Base-by-base conservation (phyloP, 768 basidiomycete species). In the Suillus tomentosus region DNA sequence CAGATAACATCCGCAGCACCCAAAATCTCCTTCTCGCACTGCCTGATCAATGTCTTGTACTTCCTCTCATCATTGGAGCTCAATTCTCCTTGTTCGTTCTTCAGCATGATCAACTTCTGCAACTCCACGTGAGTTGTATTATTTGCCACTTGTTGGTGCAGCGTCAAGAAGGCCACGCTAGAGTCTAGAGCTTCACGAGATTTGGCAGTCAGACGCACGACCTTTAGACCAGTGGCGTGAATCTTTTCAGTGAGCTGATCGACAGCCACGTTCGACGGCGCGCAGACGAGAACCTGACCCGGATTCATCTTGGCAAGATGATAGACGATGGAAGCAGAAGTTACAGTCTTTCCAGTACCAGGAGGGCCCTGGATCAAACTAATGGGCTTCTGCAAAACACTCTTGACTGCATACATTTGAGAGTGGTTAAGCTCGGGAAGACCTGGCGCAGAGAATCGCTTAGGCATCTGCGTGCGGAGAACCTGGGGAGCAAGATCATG, bases 261-360 rank as follows among this genome's bases (percentile, higher is more conserved):
- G 64, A 99, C 97, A 54, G 97, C 97, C 69, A 99, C 97, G 78
- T 99, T 99, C 61, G 96, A 99, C 0, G 97, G 97, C 9, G 97
- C 97, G 74, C 95, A 96, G 66, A 99, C 97, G 59, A 99, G 92
- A 48, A 99, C 97, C 78, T 99, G 97, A 58, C 96, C 96, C 0
- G 96, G 95, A 73, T 99, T 99, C 96, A 99, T 99, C 82, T 98
- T 98, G 47, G 95, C 95, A 22, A 99, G 88, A 74, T 99, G 96
- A 76, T 99, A 94, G 53, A 99, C 97, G 69, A 97, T 96, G 4
- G 97, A 99, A 11, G 97, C 97, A 10, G 97, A 99, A 0, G 97
- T 99, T 61, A 99, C 97, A 1, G 97, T 99, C 79, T 99, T 99
- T 51, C 97, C 96, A 1, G 97, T 99, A 40, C 97, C 97, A 22